phyloP scores from a whole-genome alignment of 169 alveolate species.

The Neospora caninum region DNA sequence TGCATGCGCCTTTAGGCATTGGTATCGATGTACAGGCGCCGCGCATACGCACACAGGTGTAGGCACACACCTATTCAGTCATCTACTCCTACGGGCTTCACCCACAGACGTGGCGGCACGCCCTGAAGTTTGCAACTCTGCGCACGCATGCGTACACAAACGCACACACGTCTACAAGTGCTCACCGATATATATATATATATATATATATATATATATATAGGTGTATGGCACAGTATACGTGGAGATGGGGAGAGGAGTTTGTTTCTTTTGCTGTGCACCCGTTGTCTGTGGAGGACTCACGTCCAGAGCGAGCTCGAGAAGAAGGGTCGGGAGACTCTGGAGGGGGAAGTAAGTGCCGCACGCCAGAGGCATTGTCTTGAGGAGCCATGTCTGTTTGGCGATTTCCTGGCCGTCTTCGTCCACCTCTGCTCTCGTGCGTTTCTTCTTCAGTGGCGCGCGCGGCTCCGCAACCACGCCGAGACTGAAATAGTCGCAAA shows the following conservation, averaged over 20 bases:
- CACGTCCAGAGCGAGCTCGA: neutral
- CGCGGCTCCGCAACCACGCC: neutral
- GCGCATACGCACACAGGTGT: too few relatives aligned
- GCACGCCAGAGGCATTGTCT: neutral
- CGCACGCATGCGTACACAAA: too few relatives aligned
- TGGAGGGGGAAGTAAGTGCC: neutral
- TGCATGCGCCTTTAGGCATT: too few relatives aligned
- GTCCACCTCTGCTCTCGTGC: neutral
- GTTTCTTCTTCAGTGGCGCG: neutral
- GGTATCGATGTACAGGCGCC: too few relatives aligned
- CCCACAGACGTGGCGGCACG: too few relatives aligned
- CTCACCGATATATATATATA: neutral
- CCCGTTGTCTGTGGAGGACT: neutral
- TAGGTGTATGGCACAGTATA: neutral
- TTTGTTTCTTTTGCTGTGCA: too few relatives aligned
- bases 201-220: neutral
- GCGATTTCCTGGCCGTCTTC: neutral
- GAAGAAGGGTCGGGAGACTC: neutral
- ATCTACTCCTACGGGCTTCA: too few relatives aligned
- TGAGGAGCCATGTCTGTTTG: neutral
- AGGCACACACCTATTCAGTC: too few relatives aligned
- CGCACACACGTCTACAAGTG: too few relatives aligned
- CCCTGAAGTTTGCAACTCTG: too few relatives aligned
- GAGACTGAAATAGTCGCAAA: slow-evolving; percentile 12
- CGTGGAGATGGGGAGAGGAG: neutral